Evolutionary conservation across 768 basidiomycete genomes (phyloP), one percentile per base, ranked within the genome.

Genomic region (Suillus lakei): DNA sequence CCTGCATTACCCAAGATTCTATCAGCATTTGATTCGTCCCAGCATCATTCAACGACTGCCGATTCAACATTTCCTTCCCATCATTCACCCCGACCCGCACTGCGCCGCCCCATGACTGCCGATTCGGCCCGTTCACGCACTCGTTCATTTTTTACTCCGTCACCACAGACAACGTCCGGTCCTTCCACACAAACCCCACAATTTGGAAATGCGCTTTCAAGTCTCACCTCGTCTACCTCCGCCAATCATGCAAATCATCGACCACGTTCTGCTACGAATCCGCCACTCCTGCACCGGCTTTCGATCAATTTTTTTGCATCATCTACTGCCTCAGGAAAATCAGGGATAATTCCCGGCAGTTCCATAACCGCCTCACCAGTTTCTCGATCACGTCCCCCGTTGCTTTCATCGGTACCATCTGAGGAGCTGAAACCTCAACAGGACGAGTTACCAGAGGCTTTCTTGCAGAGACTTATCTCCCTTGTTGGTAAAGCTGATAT

Each of bases 401-500:
- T 85, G 18, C 65, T 83, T 26, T 79, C 80, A 15, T 85, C 80
- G 61, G 79, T 80, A 21, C 72, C 83, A 18, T 71, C 78, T 0
- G 79, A 83, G 60, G 77, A 86, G 46, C 83, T 88, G 34, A 83
- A 81, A 70, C 89, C 90, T 2, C 78, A 77, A 41, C 78, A 83
- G 43, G 86, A 84, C 39, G 95, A 97, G 76, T 85, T 88, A 28
- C 88, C 91, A 1, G 88, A 88, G 64, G 74, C 78, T 2, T 98
- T 93, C 78, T 76, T 98, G 36, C 73, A 78, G 15, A 83, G 94
- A 65, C 77, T 99, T 48, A 77, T 83, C 46, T 77, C 84, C 21
- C 83, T 85, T 39, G 87, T 95, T 12, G 88, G 84, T 69, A 91
- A 92, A 73, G 85, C 88, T 2, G 96, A 98, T 71, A 81, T 98